Conservation (phyloP, 225 moss, liverwort and hornwort genomes). For the Polytrichum formosum region DNA sequence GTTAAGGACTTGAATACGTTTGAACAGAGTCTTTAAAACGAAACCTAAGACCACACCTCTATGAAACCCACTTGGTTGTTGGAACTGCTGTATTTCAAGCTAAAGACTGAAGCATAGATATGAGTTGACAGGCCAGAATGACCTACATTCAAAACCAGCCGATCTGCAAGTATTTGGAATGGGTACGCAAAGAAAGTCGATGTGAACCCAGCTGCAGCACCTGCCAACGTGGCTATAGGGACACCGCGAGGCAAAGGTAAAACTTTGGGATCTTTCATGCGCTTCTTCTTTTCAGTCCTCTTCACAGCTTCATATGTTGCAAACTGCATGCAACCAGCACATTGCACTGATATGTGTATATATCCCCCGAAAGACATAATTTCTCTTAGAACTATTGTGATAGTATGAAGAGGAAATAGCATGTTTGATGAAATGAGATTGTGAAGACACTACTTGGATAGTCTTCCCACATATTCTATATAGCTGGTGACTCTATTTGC, state of each 20-base stretch:
- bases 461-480: too few relatives aligned
- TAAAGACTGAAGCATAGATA: background rate
- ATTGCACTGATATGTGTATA: too few relatives aligned
- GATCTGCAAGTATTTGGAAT: conserved; percentile 52
- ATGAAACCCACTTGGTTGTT: too few relatives aligned
- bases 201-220: conserved; percentile 82
- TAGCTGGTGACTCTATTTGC: too few relatives aligned
- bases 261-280: conserved; percentile 49
- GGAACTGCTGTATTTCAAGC: background rate
- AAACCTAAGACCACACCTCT: too few relatives aligned
- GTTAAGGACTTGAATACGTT: too few relatives aligned
- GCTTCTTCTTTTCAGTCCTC: conserved; percentile 44
- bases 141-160: conserved; percentile 68
- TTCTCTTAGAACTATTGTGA: too few relatives aligned
- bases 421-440: too few relatives aligned
- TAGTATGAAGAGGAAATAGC: too few relatives aligned
- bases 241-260: conserved; percentile 73
- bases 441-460: too few relatives aligned
- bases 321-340: conserved; percentile 50
- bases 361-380: too few relatives aligned
- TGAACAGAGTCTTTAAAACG: too few relatives aligned
- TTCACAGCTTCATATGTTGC: conserved; percentile 81
- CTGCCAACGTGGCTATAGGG: conserved; percentile 73
- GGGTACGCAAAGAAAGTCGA: conserved; percentile 76
- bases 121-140: background rate